A percentile compares a stretch with the other conserved stretches of the same genome.
Evolutionary conservation across 2,329 filamentous ascomycete species (phyloP).

Genomic region (Metarhizium guizhouense): DNA sequence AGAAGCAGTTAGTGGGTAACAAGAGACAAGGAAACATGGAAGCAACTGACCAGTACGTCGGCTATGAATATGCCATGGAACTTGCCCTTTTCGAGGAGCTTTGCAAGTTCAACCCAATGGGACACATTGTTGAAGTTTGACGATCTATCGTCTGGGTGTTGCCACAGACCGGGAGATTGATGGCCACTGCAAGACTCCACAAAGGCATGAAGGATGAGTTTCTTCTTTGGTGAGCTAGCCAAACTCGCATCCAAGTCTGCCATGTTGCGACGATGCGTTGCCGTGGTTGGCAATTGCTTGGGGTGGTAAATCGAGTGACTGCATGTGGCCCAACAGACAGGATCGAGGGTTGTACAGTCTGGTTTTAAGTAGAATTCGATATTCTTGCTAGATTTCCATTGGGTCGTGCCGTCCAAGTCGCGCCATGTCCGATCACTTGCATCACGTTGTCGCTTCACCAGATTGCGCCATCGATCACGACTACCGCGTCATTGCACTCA

Average conservation of each 20-base stretch:
- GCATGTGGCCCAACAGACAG: too few relatives aligned
- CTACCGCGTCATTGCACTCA: not conserved
- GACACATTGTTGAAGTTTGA: slow-evolving; percentile 50
- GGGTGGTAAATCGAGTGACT: not conserved
- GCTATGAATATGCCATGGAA: slow-evolving; percentile 32
- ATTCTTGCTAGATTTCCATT: not conserved
- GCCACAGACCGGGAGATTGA: slow-evolving; percentile 41
- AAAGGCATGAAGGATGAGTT: slow-evolving; percentile 34
- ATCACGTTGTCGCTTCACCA: not conserved
- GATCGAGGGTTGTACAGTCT: not conserved
- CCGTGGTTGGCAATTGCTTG: not conserved
- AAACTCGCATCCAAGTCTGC: not conserved
- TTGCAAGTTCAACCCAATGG: slow-evolving; percentile 52
- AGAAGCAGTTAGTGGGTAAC: not conserved
- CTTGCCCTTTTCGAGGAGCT: slow-evolving; percentile 39
- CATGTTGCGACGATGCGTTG: not conserved
- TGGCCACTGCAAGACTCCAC: slow-evolving; percentile 33
- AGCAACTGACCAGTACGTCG: slow-evolving; percentile 35
- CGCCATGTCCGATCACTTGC: not conserved
- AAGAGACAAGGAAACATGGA: not conserved
- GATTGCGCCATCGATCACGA: not conserved
- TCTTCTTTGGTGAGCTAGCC: slow-evolving; percentile 20
- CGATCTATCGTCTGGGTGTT: slow-evolving; percentile 55
- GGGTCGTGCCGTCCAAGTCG: not conserved
- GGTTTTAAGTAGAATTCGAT: not conserved